A percentile compares a stretch with the other conserved stretches of the same genome.
Conservation (phyloP, 768 basidiomycete genomes). For the Amanita jacksonii region DNA sequence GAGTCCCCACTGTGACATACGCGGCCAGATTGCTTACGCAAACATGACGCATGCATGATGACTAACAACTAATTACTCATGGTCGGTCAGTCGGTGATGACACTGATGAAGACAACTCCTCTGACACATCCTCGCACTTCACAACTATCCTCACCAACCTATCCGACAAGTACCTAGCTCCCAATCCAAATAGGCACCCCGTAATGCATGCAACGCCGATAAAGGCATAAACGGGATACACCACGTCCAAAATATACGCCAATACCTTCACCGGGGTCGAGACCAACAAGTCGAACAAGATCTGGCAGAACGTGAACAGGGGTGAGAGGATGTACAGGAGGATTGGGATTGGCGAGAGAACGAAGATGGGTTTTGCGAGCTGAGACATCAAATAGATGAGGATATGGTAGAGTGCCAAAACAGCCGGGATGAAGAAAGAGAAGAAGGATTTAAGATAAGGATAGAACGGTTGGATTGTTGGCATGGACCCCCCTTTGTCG, state of each 20-base stretch:
- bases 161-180: conserved; percentile 17
- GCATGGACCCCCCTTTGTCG: no score
- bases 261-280: conserved; percentile 34
- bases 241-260: conserved; percentile 27
- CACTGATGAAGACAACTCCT: no score
- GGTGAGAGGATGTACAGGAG: conserved; percentile 40
- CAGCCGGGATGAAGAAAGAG: not conserved
- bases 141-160: not conserved
- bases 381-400: not conserved
- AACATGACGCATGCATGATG: no score
- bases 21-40: no score
- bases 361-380: conserved; percentile 10
- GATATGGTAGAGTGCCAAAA: not conserved
- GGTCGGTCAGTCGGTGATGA: no score
- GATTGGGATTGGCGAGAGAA: conserved; percentile 21
- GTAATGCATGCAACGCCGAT: conserved; percentile 46
- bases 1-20: no score
- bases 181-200: conserved; percentile 34
- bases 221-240: conserved; percentile 50
- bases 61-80: no score
- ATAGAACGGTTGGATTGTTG: not conserved
- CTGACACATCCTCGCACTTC: no score
- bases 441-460: conserved; percentile 1
- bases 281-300: conserved; percentile 32
- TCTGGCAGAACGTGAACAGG: conserved; percentile 28